Evolutionary conservation across 2,329 filamentous ascomycete species (phyloP).

Genomic region (Sclerotinia borealis): DNA sequence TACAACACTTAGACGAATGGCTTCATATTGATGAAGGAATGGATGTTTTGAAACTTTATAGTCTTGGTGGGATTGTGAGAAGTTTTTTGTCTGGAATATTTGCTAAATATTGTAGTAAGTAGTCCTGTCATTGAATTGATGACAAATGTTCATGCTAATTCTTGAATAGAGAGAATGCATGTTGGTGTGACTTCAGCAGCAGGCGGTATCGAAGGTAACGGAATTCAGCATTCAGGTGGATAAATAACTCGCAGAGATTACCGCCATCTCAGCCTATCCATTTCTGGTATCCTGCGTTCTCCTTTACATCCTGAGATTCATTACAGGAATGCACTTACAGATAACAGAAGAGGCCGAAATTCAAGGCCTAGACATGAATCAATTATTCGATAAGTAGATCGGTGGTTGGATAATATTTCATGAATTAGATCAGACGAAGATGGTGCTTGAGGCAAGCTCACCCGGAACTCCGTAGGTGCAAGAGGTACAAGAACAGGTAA

Average conservation of each 20-base stretch:
- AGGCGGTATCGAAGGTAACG: constrained; percentile 45
- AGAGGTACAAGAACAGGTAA: constrained; percentile 6
- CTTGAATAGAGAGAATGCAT: constrained; percentile 40
- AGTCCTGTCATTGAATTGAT: neutral
- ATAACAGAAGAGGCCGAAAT: constrained; percentile 50
- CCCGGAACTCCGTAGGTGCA: constrained; percentile 17
- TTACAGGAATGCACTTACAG: constrained; percentile 50
- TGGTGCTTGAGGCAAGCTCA: constrained; percentile 15
- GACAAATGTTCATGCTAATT: constrained; percentile 1
- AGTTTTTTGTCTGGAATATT: constrained; percentile 53
- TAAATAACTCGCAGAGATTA: constrained; percentile 51
- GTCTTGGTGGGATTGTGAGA: constrained; percentile 52
- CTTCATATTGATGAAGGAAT: constrained; percentile 51
- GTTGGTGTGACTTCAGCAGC: constrained; percentile 43
- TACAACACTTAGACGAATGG: constrained; percentile 44
- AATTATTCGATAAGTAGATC: constrained; percentile 42
- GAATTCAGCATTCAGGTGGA: constrained; percentile 50
- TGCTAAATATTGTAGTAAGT: constrained; percentile 36
- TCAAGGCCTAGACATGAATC: constrained; percentile 45
- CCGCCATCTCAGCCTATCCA: constrained; percentile 48
- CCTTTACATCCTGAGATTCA: constrained; percentile 50
- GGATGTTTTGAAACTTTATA: constrained; percentile 55
- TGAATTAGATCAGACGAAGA: constrained; percentile 20
- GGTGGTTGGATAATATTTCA: constrained; percentile 34
- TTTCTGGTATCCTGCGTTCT: constrained; percentile 48